These are phyloP conservation scores for Nemania sp. DNA, from an alignment of 2,329 filamentous ascomycete species.

Conservation along the genomic window DNA sequence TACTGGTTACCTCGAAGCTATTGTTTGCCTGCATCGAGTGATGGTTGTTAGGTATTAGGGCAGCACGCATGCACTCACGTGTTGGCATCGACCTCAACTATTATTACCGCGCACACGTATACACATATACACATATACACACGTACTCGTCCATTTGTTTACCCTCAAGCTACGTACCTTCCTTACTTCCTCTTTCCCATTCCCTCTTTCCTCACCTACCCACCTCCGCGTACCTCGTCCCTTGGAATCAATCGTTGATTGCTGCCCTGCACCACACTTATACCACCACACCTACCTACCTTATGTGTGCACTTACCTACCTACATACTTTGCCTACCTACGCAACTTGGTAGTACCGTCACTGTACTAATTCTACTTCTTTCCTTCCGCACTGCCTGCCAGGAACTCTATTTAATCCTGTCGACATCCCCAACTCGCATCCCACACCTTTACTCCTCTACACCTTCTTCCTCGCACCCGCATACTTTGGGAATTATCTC, in stretches of 20 bases:
- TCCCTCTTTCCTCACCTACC: neutral
- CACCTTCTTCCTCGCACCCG: neutral
- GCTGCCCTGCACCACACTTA: neutral
- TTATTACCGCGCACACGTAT: neutral
- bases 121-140: no score
- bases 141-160: neutral
- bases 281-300: neutral
- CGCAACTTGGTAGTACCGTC: neutral
- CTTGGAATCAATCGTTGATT: neutral
- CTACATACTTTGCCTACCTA: neutral
- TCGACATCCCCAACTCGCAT: neutral
- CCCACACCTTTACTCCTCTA: neutral
- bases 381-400: neutral
- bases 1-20: neutral
- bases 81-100: neutral
- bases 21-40: neutral
- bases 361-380: neutral
- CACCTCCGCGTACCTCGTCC: no score
- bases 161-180: neutral
- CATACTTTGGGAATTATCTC: neutral
- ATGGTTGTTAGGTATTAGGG: neutral
- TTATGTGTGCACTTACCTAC: no score
- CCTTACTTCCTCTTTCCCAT: neutral
- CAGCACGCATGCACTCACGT: neutral
- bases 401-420: neutral